Conservation (phyloP, 176 grass and related monocot genomes). For the Carex parvula region DNA sequence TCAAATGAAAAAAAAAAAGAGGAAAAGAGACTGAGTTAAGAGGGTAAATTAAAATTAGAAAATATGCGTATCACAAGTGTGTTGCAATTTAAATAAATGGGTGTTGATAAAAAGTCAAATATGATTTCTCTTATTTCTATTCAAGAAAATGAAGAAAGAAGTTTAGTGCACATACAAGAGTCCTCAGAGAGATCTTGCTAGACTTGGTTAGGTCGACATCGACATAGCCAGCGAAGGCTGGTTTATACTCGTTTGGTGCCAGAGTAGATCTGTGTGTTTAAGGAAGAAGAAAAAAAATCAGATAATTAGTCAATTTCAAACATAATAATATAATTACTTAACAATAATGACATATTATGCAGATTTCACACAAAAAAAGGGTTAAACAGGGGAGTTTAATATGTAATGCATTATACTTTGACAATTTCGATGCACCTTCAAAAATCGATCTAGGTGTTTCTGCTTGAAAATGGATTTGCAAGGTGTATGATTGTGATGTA, state of each 20-base stretch:
- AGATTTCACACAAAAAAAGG: not conserved
- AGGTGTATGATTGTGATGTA: conserved; percentile 2
- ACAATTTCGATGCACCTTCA: not conserved
- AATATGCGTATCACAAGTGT: not conserved
- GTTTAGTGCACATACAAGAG: conserved; percentile 41
- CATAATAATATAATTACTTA: not conserved
- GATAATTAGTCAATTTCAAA: not conserved
- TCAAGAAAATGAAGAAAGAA: not conserved
- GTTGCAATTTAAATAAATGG: not conserved
- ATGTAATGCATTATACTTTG: not conserved
- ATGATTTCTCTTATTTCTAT: not conserved
- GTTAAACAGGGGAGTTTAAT: not conserved
- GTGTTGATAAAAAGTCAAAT: not conserved
- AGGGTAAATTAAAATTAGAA: not conserved
- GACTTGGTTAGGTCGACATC: conserved; percentile 36
- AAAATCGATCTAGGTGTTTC: not conserved
- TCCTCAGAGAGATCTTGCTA: conserved; percentile 65
- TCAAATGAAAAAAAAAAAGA: not conserved
- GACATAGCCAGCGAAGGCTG: conserved; percentile 74
- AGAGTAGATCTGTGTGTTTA: conserved; percentile 51
- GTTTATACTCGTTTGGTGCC: conserved; percentile 39
- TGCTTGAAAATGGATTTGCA: not conserved
- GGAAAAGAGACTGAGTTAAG: not conserved
- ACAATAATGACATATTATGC: not conserved
- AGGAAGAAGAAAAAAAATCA: not conserved